A percentile compares a stretch with the other conserved stretches of the same genome.
These are phyloP conservation scores for Sequoia sempervirens DNA, from an alignment of 75 land plant species.

Conservation along the genomic window DNA sequence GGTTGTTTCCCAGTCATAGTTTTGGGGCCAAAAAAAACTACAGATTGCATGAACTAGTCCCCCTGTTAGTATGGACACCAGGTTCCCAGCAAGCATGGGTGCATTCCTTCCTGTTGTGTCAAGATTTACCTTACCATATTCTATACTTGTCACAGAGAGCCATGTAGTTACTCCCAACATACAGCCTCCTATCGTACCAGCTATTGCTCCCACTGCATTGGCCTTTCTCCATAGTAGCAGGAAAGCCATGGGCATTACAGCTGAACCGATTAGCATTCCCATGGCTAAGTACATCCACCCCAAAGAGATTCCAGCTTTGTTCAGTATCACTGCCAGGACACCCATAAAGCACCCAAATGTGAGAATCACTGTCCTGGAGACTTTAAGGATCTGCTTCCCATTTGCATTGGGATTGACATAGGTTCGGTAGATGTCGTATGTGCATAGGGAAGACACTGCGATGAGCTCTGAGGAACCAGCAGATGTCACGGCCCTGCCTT, in stretches of 20 bases:
- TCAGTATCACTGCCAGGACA: constrained; percentile 73
- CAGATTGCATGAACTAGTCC: constrained; percentile 72
- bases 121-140: constrained; percentile 71
- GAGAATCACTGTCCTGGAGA: constrained; percentile 65
- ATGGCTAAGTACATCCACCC: constrained; percentile 99
- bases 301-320: constrained; percentile 91
- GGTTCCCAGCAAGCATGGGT: constrained; percentile 94
- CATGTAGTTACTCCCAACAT: constrained; percentile 74
- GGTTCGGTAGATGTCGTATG: constrained; percentile 91
- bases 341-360: constrained; percentile 94
- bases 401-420: constrained; percentile 85
- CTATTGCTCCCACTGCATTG: constrained; percentile 79
- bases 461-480: constrained; percentile 89
- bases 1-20: constrained; percentile 87
- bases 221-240: constrained; percentile 94
- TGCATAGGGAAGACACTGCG: constrained; percentile 88
- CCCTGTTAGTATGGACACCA: constrained; percentile 80
- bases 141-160: constrained; percentile 56
- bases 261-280: constrained; percentile 93
- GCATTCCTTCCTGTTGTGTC: constrained; percentile 93
- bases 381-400: constrained; percentile 81
- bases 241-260: constrained; percentile 89
- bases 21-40: constrained; percentile 74
- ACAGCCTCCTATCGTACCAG: constrained; percentile 64
- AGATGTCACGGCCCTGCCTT: constrained; percentile 89